Percentiles rank a stretch among this genome's conserved stretches.
Conservation (phyloP, 306 rosid species). For the Prinsepia uniflora region DNA sequence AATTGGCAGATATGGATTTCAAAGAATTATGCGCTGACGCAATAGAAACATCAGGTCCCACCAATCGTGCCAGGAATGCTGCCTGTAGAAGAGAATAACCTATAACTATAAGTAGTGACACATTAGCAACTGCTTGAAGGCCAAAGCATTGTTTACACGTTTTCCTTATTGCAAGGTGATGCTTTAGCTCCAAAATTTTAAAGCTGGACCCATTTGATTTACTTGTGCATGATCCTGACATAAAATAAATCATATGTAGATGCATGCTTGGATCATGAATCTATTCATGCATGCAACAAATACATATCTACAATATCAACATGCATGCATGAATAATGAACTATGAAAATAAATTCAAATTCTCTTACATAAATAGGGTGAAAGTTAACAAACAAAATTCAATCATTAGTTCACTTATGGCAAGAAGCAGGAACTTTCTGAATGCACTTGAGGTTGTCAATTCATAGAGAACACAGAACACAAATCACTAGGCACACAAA, state of each 20-base stretch:
- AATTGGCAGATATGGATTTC: constrained; percentile 56
- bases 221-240: background rate
- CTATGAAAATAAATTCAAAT: background rate
- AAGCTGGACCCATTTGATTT: background rate
- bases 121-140: background rate
- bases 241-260: background rate
- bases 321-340: background rate
- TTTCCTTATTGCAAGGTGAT: background rate
- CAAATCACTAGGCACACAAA: background rate
- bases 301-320: background rate
- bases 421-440: background rate
- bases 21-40: constrained; percentile 75
- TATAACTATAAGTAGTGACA: background rate
- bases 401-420: background rate
- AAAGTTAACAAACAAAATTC: background rate
- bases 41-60: constrained; percentile 71
- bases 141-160: background rate
- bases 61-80: constrained; percentile 63
- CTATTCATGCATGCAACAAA: background rate
- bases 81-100: constrained; percentile 51
- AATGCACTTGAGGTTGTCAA: background rate
- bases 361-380: background rate
- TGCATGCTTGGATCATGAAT: background rate
- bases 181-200: background rate
- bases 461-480: background rate